phyloP scores from a whole-genome alignment of 805 yeast species.

The Ogataea pignaliae region DNA sequence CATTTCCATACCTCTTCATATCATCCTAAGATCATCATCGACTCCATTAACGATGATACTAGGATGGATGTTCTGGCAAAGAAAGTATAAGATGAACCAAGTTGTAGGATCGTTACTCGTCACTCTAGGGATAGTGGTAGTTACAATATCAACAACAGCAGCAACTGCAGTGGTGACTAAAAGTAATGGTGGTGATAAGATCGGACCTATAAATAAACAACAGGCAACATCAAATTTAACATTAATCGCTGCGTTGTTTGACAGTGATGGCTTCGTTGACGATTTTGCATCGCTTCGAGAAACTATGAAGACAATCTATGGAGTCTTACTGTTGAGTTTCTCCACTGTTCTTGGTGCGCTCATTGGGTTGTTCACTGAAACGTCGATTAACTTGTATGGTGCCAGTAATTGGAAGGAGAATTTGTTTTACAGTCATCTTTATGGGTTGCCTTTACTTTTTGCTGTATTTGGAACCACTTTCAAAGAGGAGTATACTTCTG shows the following conservation, averaged over 20 bases:
- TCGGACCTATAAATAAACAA: too few relatives aligned
- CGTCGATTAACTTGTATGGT: slow-evolving; percentile 45
- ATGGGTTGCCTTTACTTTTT: slow-evolving; percentile 49
- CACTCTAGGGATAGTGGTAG: slow-evolving; percentile 50
- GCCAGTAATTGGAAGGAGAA: slow-evolving; percentile 53
- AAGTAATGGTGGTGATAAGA: too few relatives aligned
- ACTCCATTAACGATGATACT: slow-evolving; percentile 56
- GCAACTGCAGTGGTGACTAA: too few relatives aligned
- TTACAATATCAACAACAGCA: slow-evolving; percentile 23
- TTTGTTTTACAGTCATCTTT: slow-evolving; percentile 55
- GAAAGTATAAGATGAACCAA: slow-evolving; percentile 42
- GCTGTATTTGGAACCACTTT: slow-evolving; percentile 29
- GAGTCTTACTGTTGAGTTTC: slow-evolving; percentile 37
- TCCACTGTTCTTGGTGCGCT: slow-evolving; percentile 51
- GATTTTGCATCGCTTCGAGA: not conserved
- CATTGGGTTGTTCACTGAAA: slow-evolving; percentile 56
- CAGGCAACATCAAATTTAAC: not conserved
- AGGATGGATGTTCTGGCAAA: slow-evolving; percentile 45
- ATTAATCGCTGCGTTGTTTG: too few relatives aligned
- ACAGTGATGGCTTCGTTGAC: too few relatives aligned
- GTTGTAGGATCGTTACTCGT: slow-evolving; percentile 46
- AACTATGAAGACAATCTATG: slow-evolving; percentile 18
- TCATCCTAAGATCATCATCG: slow-evolving; percentile 60
- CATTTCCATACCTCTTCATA: slow-evolving; percentile 63
- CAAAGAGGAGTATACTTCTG: slow-evolving; percentile 10